Base-by-base conservation (phyloP, 2,329 filamentous ascomycete genomes). In the Colletotrichum sidae region DNA sequence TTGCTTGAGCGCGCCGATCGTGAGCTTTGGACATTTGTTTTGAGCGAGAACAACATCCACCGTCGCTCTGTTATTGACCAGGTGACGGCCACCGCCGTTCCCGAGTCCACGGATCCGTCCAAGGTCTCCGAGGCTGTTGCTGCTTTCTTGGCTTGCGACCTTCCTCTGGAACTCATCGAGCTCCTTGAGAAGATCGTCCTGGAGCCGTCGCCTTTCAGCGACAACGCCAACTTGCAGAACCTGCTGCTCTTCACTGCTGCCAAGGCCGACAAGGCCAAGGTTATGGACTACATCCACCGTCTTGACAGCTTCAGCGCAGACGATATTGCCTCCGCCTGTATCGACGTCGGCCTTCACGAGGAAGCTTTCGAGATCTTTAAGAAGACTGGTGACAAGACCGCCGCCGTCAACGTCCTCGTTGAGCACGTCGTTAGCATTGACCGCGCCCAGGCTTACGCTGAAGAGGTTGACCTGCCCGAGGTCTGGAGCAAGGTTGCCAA, bases 401-500 rank as follows among this genome's bases (percentile, higher is more conserved):
- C 92, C 54, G 96, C 96, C 37, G 92, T 92, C 72, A 92, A 95
- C 69, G 96, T 99, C 37, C 89, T 99, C 6, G 92, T 99, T 34
- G 96, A 99, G 74, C 90, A 99, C 75, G 90, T 99, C 72, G 95
- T 99, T 74, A 97, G 94, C 85, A 98, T 99, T 72, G 96, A 99
- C 77, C 92, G 96, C 68, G 96, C 96, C 5, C 94, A 97, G 75
- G 93, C 94, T 46, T 99, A 96, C 75, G 96, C 96, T 15, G 96
- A 99, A 74, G 92, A 94, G 69, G 92, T 99, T 63, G 96, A 99
- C 73, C 82, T 94, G 67, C 92, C 96, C 2, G 94, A 97, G 73
- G 96, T 99, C 34, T 99, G 96, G 96, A 98, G 94, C 84, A 94
- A 92, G 83, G 95, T 99, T 71, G 96, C 93, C 69, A 99, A 99